Conservation (phyloP, 108 stramenopile genomes). For the Craspedostauros australis region DNA sequence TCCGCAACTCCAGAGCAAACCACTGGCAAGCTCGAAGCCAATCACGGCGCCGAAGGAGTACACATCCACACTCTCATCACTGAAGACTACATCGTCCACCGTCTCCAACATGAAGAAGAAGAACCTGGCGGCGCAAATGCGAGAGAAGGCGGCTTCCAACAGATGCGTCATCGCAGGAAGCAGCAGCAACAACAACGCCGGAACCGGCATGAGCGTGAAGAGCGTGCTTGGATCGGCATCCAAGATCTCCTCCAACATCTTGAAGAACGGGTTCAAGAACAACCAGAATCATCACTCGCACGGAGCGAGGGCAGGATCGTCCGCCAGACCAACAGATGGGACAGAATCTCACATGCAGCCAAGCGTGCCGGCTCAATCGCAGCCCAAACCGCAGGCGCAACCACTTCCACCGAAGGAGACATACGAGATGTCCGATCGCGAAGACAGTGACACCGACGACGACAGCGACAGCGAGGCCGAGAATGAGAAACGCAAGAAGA, state of each 20-base stretch:
- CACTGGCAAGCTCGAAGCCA: slow-evolving; percentile 18
- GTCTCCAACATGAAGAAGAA: slow-evolving; percentile 17
- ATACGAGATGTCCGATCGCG: slow-evolving; percentile 83
- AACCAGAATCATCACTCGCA: background rate
- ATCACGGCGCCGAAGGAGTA: slow-evolving; percentile 16
- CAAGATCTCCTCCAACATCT: background rate
- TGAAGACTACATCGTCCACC: slow-evolving; percentile 16
- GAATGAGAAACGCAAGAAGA: slow-evolving; percentile 47
- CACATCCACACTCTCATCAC: slow-evolving; percentile 9
- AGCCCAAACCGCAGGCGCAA: background rate
- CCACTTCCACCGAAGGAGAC: slow-evolving; percentile 60
- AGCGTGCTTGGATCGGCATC: background rate
- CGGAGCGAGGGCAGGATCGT: too few species aligned
- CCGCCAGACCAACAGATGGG: background rate
- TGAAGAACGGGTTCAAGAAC: slow-evolving; percentile 2
- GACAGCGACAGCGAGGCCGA: slow-evolving; percentile 66
- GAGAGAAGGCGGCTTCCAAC: slow-evolving; percentile 55
- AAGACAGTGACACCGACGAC: slow-evolving; percentile 58
- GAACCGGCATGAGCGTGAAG: too few species aligned
- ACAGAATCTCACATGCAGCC: slow-evolving; percentile 11
- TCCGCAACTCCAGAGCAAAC: slow-evolving; percentile 20
- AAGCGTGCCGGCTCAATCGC: slow-evolving; percentile 2
- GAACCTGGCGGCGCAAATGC: slow-evolving; percentile 56
- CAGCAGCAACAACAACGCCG: too few species aligned
- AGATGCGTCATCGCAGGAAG: too few species aligned